Evolutionary conservation across 2,329 filamentous ascomycete species (phyloP).

Genomic region (Chalaropsis thielavioides): DNA sequence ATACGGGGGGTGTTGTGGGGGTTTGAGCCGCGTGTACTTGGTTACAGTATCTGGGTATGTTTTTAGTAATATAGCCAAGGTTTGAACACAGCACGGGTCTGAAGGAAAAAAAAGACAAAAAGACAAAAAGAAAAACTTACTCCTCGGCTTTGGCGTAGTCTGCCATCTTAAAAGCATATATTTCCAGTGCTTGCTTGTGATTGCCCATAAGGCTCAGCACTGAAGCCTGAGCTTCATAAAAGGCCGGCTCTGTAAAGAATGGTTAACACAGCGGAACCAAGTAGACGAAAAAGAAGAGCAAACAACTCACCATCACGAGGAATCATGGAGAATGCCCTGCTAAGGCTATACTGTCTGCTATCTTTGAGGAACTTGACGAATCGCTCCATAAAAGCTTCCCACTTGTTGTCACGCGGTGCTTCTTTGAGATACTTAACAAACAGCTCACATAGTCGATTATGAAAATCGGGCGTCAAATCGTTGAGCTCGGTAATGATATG

Average conservation of each 20-base stretch:
- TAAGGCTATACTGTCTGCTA: conserved; percentile 68
- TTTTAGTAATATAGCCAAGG: conserved; percentile 20
- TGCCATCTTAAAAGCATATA: conserved; percentile 89
- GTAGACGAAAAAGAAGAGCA: neutral
- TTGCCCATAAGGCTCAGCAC: conserved; percentile 90
- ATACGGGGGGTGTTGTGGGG: conserved; percentile 23
- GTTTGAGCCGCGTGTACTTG: conserved; percentile 55
- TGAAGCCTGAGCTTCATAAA: conserved; percentile 81
- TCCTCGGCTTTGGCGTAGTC: conserved; percentile 86
- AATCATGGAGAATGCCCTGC: conserved; percentile 61
- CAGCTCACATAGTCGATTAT: conserved; percentile 67
- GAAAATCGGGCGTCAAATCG: conserved; percentile 72
- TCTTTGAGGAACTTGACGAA: conserved; percentile 61
- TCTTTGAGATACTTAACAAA: conserved; percentile 43
- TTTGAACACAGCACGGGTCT: neutral
- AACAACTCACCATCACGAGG: conserved; percentile 55
- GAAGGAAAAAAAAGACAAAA: neutral
- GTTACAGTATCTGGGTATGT: conserved; percentile 59
- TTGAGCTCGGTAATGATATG: conserved; percentile 80
- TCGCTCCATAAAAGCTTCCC: conserved; percentile 45
- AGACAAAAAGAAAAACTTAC: too few species aligned
- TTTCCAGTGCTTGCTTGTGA: conserved; percentile 89
- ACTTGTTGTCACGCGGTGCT: conserved; percentile 32
- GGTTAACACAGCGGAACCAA: conserved; percentile 8
- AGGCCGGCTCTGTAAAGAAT: conserved; percentile 50